phyloP scores from a whole-genome alignment of 345 rosid genomes.

The Acer saccharum region DNA sequence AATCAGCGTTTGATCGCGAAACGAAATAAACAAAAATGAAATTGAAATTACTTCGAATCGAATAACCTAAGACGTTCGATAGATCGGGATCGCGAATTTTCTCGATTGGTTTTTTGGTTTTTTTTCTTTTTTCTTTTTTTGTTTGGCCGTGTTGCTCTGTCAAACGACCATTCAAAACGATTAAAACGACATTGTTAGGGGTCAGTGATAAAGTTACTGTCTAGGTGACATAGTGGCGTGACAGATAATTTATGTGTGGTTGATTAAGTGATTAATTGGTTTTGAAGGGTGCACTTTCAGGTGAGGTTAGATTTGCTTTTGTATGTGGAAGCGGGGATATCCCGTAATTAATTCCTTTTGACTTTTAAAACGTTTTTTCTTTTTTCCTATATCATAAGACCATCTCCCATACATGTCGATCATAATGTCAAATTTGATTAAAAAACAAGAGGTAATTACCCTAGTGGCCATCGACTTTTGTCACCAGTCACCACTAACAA shows the following conservation, averaged over 20 bases:
- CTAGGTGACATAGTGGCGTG: too few relatives aligned
- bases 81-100: slow-evolving; percentile 5
- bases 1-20: neutral
- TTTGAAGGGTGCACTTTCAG: rapidly evolving
- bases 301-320: neutral
- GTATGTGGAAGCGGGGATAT: slow-evolving; percentile 7
- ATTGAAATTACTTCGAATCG: neutral
- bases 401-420: too few relatives aligned
- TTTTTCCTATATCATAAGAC: too few relatives aligned
- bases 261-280: neutral
- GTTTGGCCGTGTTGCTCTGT: neutral
- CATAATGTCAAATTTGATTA: too few relatives aligned
- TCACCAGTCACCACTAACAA: too few relatives aligned
- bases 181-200: neutral
- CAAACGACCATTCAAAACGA: neutral
- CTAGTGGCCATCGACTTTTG: too few relatives aligned
- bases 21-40: neutral
- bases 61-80: neutral
- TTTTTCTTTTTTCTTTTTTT: neutral
- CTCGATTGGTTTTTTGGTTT: too few relatives aligned
- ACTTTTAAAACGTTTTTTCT: neutral
- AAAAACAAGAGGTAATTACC: too few relatives aligned
- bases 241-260: neutral
- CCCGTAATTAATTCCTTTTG: neutral
- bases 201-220: neutral